These are phyloP conservation scores for Emiliania huxleyi DNA, from an alignment of 78 protist genomes.

Conservation along the genomic window DNA sequence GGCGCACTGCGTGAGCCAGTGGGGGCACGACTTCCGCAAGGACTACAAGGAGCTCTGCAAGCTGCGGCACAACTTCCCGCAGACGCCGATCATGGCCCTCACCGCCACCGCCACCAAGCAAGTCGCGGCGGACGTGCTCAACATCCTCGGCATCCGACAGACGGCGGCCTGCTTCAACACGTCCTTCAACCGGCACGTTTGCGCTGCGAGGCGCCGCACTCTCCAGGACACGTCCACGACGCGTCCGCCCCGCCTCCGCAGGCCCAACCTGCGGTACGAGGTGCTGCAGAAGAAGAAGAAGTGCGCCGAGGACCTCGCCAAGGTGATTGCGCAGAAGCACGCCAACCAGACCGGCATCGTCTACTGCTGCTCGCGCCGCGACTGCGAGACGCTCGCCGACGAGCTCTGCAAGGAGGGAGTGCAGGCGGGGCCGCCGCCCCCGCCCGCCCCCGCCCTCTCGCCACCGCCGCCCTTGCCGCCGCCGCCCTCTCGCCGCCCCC, in stretches of 20 bases:
- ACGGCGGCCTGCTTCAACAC: background rate
- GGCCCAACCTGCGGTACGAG: background rate
- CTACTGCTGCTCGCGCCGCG: constrained; percentile 41
- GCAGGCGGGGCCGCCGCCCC: too few relatives aligned
- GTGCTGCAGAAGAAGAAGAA: constrained; percentile 16
- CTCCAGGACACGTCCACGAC: too few relatives aligned
- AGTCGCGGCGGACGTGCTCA: constrained; percentile 17
- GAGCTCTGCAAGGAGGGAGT: too few relatives aligned
- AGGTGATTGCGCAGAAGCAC: background rate
- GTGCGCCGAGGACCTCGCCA: background rate
- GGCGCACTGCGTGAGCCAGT: background rate
- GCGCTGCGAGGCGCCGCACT: too few relatives aligned
- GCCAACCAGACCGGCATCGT: constrained; percentile 33
- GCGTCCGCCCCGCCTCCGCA: background rate
- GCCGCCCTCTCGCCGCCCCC: too few relatives aligned
- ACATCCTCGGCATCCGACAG: background rate
- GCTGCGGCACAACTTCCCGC: constrained; percentile 21
- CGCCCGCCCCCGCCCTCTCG: too few relatives aligned
- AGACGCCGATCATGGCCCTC: constrained; percentile 45
- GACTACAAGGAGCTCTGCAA: constrained; percentile 23
- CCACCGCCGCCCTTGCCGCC: too few relatives aligned
- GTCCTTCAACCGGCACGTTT: constrained; percentile 54
- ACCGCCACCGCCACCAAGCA: constrained; percentile 51
- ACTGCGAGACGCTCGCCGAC: constrained; percentile 36
- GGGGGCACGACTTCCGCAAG: constrained; percentile 43